Base-by-base conservation (phyloP, 306 rosid genomes). In the Pachyrhizus erosus region DNA sequence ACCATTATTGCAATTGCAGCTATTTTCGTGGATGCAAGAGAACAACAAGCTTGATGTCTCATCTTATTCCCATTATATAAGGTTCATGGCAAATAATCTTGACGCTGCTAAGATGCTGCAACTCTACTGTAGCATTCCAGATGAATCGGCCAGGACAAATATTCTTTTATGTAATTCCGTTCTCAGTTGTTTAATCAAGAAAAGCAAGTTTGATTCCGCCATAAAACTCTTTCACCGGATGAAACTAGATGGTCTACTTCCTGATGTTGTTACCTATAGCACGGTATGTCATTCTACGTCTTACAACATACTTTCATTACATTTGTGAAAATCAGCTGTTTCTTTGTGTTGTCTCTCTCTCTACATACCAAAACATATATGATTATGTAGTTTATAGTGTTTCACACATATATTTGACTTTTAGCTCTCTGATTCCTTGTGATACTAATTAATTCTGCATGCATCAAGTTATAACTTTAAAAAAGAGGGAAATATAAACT, bases 21-120 rank as follows among this genome's bases (percentile, higher is more conserved):
- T 91, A 20, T 95, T 93, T 92, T 84, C 84, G 75, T 95, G 99
- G 97, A 95, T 95, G 99, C 92, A 87, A 88, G 86, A 91, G 74
- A 91, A 84, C 45, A 84, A 86, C 48, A 91, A 95, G 91, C 46
- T 90, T 34, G 86, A 90, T 84, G 88, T 70, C 18, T 84, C 89
- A 21, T 90, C 99, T 49, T 95, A 93, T 84, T 85, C 93, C 57
- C 84, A 87, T 84, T 95, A 91, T 24, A 81, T 90, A 39, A 91
- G 82, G 87, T 90, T 89, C 86, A 85, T 86, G 93, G 97, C 93
- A 12, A 87, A 81, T 84, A 87, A 88, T 78, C 86, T 89, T 58
- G 94, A 91, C 70, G 94, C 92, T 45, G 82, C 85, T 54, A 83
- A 86, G 68, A 88, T 90, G 73, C 84, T 93, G 23, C 88, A 90